phyloP scores from a whole-genome alignment of 768 basidiomycete genomes.

The Pholiota conissans region DNA sequence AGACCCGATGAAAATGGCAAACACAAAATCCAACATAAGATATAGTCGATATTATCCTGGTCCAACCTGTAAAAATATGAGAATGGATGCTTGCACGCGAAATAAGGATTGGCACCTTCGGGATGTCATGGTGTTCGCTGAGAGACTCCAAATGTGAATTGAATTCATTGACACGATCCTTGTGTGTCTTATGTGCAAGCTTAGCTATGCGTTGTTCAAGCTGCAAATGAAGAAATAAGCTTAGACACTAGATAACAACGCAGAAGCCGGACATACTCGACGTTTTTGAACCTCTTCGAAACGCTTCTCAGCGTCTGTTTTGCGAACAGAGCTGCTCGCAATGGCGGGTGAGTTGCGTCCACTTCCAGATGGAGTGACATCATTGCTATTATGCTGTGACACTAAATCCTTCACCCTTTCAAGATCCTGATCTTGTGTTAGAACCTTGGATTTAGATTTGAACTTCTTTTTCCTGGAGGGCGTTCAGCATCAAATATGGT shows the following conservation, averaged over 20 bases:
- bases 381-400: conserved; percentile 47
- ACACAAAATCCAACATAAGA: background rate
- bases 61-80: conserved; percentile 59
- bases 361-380: conserved; percentile 52
- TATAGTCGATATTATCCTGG: conserved; percentile 61
- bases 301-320: conserved; percentile 85
- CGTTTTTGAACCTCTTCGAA: conserved; percentile 87
- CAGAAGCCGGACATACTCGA: conserved; percentile 50
- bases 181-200: conserved; percentile 84
- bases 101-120: conserved; percentile 56
- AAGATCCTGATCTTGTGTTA: conserved; percentile 44
- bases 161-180: conserved; percentile 90
- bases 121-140: conserved; percentile 94
- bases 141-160: conserved; percentile 83
- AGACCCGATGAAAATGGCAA: background rate
- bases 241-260: background rate
- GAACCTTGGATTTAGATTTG: conserved; percentile 53
- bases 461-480: conserved; percentile 80
- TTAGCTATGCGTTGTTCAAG: conserved; percentile 73
- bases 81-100: conserved; percentile 5
- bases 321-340: conserved; percentile 50
- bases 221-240: conserved; percentile 35
- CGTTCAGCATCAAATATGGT: conserved; percentile 3
- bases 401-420: conserved; percentile 52
- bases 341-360: conserved; percentile 61